phyloP scores from a whole-genome alignment of 495 filamentous ascomycete genomes.

The Xylaria curta region DNA sequence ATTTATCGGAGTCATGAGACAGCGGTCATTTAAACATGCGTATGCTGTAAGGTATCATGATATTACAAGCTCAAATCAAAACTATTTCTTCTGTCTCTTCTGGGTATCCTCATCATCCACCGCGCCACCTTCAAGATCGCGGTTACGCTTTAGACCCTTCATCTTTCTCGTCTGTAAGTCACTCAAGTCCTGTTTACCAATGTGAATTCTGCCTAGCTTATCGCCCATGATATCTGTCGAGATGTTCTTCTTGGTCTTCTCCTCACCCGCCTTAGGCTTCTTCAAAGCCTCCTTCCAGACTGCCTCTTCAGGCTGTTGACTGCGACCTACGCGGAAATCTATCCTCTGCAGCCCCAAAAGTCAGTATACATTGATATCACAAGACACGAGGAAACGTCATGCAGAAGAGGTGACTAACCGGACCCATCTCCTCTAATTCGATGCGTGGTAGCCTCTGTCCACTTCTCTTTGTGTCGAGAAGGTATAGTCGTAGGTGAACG shows the following conservation, averaged over 20 bases:
- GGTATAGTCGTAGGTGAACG: constrained; percentile 84
- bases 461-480: constrained; percentile 81
- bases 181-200: constrained; percentile 87
- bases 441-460: constrained; percentile 87
- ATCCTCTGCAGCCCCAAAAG: constrained; percentile 57
- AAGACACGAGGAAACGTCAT: background rate
- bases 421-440: constrained; percentile 94
- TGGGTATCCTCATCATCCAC: constrained; percentile 30
- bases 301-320: constrained; percentile 75
- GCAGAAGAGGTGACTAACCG: constrained; percentile 44
- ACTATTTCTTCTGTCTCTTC: constrained; percentile 38
- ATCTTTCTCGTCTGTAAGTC: constrained; percentile 96
- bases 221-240: constrained; percentile 89
- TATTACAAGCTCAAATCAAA: background rate
- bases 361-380: constrained; percentile 7
- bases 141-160: constrained; percentile 91
- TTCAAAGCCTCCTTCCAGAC: constrained; percentile 90
- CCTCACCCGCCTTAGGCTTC: constrained; percentile 74
- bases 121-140: constrained; percentile 57
- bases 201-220: constrained; percentile 92
- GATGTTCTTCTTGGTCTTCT: constrained; percentile 94
- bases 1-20: constrained; percentile 12
- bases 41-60: background rate
- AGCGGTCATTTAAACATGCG: background rate
- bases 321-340: constrained; percentile 86